Percentiles rank a stretch among this genome's conserved stretches.
Evolutionary conservation across 306 rosid genomes (phyloP).

Genomic region (Oxytropis ochrocephala): DNA sequence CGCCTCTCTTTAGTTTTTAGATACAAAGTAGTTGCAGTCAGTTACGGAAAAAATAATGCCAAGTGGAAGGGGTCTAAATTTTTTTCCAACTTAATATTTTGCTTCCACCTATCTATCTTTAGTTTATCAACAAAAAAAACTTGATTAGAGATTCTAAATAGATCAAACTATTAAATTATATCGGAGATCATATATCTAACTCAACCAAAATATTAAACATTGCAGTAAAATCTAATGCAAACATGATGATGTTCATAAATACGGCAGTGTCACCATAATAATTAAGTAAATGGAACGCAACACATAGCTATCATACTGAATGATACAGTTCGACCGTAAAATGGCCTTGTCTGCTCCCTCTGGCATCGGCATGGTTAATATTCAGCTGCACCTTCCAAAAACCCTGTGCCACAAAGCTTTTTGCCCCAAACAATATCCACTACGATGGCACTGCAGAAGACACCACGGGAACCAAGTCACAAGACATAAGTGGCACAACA

Average conservation of each 20-base stretch:
- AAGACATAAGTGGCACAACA: background rate
- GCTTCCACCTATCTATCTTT: no score
- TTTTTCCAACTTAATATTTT: no score
- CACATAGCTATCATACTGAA: background rate
- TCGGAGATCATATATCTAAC: background rate
- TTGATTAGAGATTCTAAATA: no score
- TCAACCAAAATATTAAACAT: background rate
- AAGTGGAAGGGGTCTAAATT: no score
- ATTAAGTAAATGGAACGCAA: conserved; percentile 7
- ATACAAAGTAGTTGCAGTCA: no score
- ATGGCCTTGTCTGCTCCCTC: conserved; percentile 2
- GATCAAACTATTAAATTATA: background rate
- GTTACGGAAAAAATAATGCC: no score
- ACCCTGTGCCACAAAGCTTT: background rate
- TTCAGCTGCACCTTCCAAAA: background rate
- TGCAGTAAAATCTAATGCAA: background rate
- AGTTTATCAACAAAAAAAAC: background rate
- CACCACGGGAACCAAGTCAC: background rate
- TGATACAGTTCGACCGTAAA: background rate
- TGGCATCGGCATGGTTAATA: background rate
- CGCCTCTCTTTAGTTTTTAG: no score
- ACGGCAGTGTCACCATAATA: background rate
- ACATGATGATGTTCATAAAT: background rate
- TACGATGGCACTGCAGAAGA: conserved; percentile 53
- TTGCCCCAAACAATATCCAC: background rate